Evolutionary conservation across 805 yeast genomes (phyloP), one percentile per base, ranked within the genome.

Genomic region (Candida takata): DNA sequence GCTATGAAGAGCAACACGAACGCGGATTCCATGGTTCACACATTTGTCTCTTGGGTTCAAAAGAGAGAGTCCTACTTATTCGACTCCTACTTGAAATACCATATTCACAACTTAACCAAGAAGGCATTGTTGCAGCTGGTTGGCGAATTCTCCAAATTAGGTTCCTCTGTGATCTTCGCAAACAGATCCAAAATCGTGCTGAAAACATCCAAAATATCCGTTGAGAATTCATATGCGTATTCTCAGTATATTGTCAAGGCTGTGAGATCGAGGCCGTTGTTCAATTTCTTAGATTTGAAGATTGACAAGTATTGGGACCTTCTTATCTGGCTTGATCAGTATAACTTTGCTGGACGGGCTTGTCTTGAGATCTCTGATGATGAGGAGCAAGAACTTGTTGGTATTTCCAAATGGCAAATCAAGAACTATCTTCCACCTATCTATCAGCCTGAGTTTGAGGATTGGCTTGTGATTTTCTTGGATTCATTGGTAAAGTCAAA

Each of bases 301-400:
- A 79, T 90, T 28, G 70, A 66, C 10, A 77, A 76, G 49, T 87
- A 84, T 53, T 92, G 98, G 98, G 97, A 92, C 55, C 52, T 81
- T n/a, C 62, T 92, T 44, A 62, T 92, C 3, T 94, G 97, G 97
- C 84, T 90, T 95, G 96, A 92, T 55, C 79, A 81, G 47, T 75
- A 74, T 49, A 92, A 92, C 52, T 87, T 69, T 57, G 83, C 94
- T 29, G 99, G 98, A 6, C 56, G 72, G 33, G 69, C 72, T 0
- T 65, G 73, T 44, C 38, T 54, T 11, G 59, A 59, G 36, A 58
- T 67, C 13, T 45, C 58, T 15, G 66, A 60, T 8, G 44, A 43
- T 9, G 65, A 61, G 15, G 57, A 51, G 13, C 71, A 67, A 39
- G 64, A 62, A 21, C 46, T 59, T 17, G 47, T 51, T 27, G 66